phyloP scores from a whole-genome alignment of 129 eudicot species.

The Smallanthus sonchifolius region DNA sequence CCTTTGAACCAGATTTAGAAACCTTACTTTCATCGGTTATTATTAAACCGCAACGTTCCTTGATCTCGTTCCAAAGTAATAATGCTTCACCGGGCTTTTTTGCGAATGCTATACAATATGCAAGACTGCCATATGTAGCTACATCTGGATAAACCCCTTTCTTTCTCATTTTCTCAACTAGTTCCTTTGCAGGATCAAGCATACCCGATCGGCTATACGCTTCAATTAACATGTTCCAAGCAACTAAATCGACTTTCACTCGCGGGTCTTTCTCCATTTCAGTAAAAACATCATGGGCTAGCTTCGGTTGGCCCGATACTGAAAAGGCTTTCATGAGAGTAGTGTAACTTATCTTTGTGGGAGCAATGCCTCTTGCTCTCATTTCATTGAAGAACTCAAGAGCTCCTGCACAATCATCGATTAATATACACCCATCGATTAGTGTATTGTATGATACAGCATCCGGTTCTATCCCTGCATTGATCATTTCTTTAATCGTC shows the following conservation, averaged over 20 bases:
- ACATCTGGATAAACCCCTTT: constrained; percentile 77
- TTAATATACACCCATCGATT: constrained; percentile 82
- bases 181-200: constrained; percentile 65
- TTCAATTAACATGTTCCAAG: constrained; percentile 96
- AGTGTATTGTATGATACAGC: constrained; percentile 87
- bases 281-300: constrained; percentile 72
- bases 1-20: constrained; percentile 24
- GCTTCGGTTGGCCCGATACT: constrained; percentile 78
- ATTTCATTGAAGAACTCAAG: constrained; percentile 85
- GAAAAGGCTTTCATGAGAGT: constrained; percentile 98
- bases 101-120: constrained; percentile 79
- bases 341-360: constrained; percentile 91
- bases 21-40: constrained; percentile 15
- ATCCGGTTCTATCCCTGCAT: constrained; percentile 70
- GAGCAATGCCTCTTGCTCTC: constrained; percentile 85
- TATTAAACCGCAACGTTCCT: constrained; percentile 65
- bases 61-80: constrained; percentile 84
- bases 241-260: constrained; percentile 84
- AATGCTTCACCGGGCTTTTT: constrained; percentile 94
- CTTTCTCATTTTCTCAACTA: constrained; percentile 66
- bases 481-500: constrained; percentile 53
- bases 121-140: constrained; percentile 89
- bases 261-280: constrained; percentile 93
- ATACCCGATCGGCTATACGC: constrained; percentile 70
- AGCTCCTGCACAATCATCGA: constrained; percentile 92